phyloP scores from a whole-genome alignment of 805 yeast genomes.

The Wickerhamiella shivajii region DNA sequence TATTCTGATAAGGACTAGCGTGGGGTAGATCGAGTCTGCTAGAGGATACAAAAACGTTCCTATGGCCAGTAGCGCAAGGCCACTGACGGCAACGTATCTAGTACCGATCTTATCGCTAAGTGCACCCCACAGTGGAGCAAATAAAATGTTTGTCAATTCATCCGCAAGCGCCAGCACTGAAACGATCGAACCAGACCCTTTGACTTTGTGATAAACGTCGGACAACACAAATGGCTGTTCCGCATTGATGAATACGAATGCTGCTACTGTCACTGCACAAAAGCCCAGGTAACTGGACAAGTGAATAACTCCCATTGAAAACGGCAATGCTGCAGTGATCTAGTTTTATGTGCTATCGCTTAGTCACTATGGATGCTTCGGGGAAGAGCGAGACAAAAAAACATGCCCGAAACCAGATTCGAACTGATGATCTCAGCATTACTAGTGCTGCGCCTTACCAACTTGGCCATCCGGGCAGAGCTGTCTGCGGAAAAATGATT shows the following conservation, averaged over 20 bases:
- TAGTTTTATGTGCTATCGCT: background rate
- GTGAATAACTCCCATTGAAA: constrained; percentile 4
- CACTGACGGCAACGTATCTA: constrained; percentile 34
- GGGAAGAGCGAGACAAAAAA: too few species aligned
- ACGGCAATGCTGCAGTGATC: background rate
- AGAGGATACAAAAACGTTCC: constrained; percentile 38
- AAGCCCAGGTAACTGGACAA: constrained; percentile 24
- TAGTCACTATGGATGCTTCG: background rate
- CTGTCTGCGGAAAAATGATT: background rate
- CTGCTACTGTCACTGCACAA: constrained; percentile 29
- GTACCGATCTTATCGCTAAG: constrained; percentile 50
- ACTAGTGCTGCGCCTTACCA: constrained; percentile 85
- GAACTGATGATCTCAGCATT: constrained; percentile 77
- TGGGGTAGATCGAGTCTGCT: constrained; percentile 33
- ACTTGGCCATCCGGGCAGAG: constrained; percentile 42
- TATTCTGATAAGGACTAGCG: constrained; percentile 35
- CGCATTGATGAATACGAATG: constrained; percentile 31
- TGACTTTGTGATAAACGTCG: constrained; percentile 24
- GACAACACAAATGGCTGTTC: constrained; percentile 33
- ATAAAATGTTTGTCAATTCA: constrained; percentile 38
- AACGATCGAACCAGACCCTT: constrained; percentile 31
- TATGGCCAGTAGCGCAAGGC: constrained; percentile 35
- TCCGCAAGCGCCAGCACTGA: constrained; percentile 42
- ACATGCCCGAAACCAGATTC: constrained; percentile 53
- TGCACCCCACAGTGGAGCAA: constrained; percentile 51